Percentiles rank a stretch among this genome's conserved stretches.
Conservation (phyloP, 257 asterid genomes). For the Capsicum baccatum region DNA sequence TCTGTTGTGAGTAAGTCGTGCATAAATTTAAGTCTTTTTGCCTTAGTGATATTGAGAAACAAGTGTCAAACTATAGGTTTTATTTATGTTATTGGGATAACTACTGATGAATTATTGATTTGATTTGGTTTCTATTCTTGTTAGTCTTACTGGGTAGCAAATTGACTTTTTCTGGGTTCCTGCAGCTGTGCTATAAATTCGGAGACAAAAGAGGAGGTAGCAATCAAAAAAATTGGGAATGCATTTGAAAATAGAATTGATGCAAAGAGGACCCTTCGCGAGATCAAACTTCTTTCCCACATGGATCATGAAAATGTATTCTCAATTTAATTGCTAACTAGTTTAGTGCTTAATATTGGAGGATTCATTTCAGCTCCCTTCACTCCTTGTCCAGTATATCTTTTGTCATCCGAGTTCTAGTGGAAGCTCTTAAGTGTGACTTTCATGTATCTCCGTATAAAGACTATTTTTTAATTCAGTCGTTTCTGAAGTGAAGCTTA, state of each 20-base stretch:
- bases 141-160: not conserved
- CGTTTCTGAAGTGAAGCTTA: not conserved
- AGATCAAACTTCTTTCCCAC: constrained; percentile 86
- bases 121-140: not conserved
- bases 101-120: not conserved
- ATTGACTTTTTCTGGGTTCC: not conserved
- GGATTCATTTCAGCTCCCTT: not conserved
- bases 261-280: constrained; percentile 84
- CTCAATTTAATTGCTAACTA: not conserved
- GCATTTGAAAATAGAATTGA: constrained; percentile 90
- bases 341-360: not conserved
- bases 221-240: constrained; percentile 86
- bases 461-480: not conserved
- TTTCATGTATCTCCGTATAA: not conserved
- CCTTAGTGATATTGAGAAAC: not conserved
- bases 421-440: constrained; percentile 1
- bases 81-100: not conserved
- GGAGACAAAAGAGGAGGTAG: constrained; percentile 78
- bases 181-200: constrained; percentile 72
- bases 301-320: constrained; percentile 89
- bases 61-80: not conserved
- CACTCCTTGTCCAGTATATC: not conserved
- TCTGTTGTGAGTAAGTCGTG: not conserved
- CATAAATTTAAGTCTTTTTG: not conserved
- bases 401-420: not conserved